Evolutionary conservation across 192 early-diverging fungal species (phyloP), one percentile per base, ranked within the genome.

Genomic region (Phycomyces blakesleeanus): DNA sequence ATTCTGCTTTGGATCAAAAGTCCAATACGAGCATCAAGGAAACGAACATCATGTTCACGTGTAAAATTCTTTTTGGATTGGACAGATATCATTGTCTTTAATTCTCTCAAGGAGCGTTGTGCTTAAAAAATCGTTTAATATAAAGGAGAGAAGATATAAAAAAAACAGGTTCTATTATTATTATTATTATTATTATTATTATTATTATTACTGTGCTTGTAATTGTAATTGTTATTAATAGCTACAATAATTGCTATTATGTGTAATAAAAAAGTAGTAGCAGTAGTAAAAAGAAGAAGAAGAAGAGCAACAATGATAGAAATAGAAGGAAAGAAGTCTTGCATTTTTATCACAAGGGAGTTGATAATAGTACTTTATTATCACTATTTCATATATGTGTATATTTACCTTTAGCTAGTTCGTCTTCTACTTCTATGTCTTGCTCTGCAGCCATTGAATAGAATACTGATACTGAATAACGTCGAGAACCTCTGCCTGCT

Each of bases 41-140:
- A 93, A 47, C 94, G 87, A 37, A 94, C 92, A 74, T 96, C 94
- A 50, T 91, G 79, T 64, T 96, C 94, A 12, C 93, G 83, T 61
- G 93, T 74, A 82, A 96, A 96, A 81, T 96, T 96, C 75, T 90
- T 92, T 72, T 96, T 96, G 6, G 91, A 93, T 76, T 96, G 94
- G 15, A 85, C 75, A 22, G 94, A 96, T 56, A 96, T 94, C 54
- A 87, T 83, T 40, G 83, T 79, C 74, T 96, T 96, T 55, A 96
- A 77, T 69, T 96, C 93, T 47, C 91, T 76, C 51, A 96, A 81
- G 7, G 82, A 81, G 50, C 87, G 83, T 75, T 96, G 93, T 10
- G 92, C 93, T 89, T 25, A 51, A 57, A 26, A 39, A 20, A 63
- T 51, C 39, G 12, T n/a, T 41, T 9, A 38, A 14, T n/a, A n/a